phyloP scores from a whole-genome alignment of 352 stramenopile species.

The Hyaloperonospora arabidopsidis region DNA sequence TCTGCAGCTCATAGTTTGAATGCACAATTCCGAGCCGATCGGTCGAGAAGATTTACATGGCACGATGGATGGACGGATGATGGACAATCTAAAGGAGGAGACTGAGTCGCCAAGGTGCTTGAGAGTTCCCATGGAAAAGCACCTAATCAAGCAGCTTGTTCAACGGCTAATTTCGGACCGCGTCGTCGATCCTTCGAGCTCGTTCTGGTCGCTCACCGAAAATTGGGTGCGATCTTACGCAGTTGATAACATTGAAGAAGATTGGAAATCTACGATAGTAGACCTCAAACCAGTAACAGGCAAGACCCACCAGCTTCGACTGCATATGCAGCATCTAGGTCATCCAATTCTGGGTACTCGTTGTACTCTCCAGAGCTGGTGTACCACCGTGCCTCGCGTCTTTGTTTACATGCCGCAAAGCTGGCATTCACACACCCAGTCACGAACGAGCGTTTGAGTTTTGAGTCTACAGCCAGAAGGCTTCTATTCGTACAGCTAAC shows the following conservation, averaged over 20 bases:
- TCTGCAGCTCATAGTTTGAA: constrained; percentile 55
- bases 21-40: constrained; percentile 51
- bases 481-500: constrained; percentile 7
- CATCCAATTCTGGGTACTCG: constrained; percentile 89
- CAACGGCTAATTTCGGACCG: constrained; percentile 37
- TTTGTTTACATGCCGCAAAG: constrained; percentile 46
- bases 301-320: constrained; percentile 92
- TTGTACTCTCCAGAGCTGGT: constrained; percentile 68
- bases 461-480: constrained; percentile 21
- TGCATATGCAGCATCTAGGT: constrained; percentile 88
- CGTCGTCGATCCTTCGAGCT: constrained; percentile 18
- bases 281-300: constrained; percentile 67
- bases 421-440: constrained; percentile 42
- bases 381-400: constrained; percentile 27
- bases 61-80: constrained; percentile 36
- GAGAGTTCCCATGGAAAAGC: constrained; percentile 41
- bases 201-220: constrained; percentile 32
- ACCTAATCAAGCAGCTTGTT: constrained; percentile 38
- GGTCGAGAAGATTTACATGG: constrained; percentile 55
- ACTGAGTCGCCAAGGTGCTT: constrained; percentile 24
- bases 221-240: constrained; percentile 17
- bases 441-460: constrained; percentile 26
- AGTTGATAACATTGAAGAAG: constrained; percentile 3
- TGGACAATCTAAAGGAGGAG: constrained; percentile 15
- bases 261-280: constrained; percentile 34